Percentiles rank a stretch among this genome's conserved stretches.
phyloP scores from a whole-genome alignment of 164 flowering plant genomes.

The Nymphaea colorata region DNA sequence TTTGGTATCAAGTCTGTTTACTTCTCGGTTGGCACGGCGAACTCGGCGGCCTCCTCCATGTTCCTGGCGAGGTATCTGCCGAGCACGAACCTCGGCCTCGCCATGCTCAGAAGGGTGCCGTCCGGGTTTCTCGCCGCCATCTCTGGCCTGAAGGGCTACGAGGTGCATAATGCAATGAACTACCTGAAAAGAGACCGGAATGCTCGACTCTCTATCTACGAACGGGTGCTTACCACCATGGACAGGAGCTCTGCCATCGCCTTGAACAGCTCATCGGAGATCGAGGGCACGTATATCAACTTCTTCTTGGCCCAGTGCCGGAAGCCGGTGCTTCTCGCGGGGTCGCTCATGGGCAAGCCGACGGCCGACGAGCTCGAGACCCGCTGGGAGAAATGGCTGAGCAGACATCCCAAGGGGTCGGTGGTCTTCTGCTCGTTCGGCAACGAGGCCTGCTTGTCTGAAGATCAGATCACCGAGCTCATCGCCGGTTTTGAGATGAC shows the following conservation, averaged over 20 bases:
- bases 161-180: too few relatives aligned
- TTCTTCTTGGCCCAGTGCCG: conserved; percentile 6
- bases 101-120: too few relatives aligned
- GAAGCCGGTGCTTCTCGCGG: conserved; percentile 10
- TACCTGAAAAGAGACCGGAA: too few relatives aligned
- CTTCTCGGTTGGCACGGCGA: conserved; percentile 16
- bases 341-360: conserved; percentile 8
- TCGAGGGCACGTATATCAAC: conserved; percentile 8
- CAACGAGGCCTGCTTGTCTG: conserved; percentile 14
- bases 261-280: conserved; percentile 7
- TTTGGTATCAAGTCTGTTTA: conserved; percentile 17
- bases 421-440: conserved; percentile 30
- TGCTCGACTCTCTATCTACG: neutral
- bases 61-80: too few relatives aligned
- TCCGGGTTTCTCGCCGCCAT: too few relatives aligned
- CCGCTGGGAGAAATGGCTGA: conserved; percentile 22
- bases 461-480: conserved; percentile 21
- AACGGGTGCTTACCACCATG: conserved; percentile 1
- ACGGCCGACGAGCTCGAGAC: neutral
- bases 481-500: conserved; percentile 21
- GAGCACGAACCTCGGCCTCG: too few relatives aligned
- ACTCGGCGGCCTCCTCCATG: neutral
- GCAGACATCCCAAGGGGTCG: conserved; percentile 8
- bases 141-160: too few relatives aligned
- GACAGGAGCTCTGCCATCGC: neutral